Evolutionary conservation across 257 asterid species (phyloP).

Genomic region (Nemophila menziesii): DNA sequence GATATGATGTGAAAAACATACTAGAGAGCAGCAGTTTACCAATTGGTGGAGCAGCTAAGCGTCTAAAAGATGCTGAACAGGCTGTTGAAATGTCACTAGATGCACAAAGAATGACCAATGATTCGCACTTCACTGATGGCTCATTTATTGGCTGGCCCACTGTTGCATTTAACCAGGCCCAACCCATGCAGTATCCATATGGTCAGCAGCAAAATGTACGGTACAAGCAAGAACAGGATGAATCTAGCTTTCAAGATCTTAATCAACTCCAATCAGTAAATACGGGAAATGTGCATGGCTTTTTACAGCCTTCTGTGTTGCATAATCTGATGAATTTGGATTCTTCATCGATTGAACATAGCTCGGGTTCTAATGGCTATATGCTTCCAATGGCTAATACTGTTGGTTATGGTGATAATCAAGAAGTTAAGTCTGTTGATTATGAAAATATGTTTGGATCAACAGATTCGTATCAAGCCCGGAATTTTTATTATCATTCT

Average conservation of each 20-base stretch:
- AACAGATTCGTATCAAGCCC: no score
- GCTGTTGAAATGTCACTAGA: constrained; percentile 43
- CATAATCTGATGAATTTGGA: constrained; percentile 44
- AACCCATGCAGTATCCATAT: constrained; percentile 32
- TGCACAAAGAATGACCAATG: constrained; percentile 24
- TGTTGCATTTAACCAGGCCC: constrained; percentile 46
- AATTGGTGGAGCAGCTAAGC: constrained; percentile 66
- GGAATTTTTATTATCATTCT: constrained; percentile 29
- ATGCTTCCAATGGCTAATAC: constrained; percentile 22
- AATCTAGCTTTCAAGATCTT: constrained; percentile 19
- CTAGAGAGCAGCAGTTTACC: constrained; percentile 64
- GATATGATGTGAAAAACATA: constrained; percentile 80
- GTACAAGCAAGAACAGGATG: constrained; percentile 59
- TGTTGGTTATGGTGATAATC: constrained; percentile 20
- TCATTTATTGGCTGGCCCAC: constrained; percentile 33
- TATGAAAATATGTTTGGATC: constrained; percentile 29
- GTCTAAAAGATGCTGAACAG: constrained; percentile 56
- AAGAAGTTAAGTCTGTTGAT: constrained; percentile 18
- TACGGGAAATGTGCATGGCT: constrained; percentile 31
- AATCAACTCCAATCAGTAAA: constrained; percentile 35
- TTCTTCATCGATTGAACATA: constrained; percentile 28
- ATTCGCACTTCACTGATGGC: constrained; percentile 1
- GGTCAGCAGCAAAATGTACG: constrained; percentile 43
- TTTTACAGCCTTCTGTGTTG: constrained; percentile 24
- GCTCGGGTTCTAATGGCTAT: constrained; percentile 19